Evolutionary conservation across 352 stramenopile species (phyloP).

Genomic region (Phytophthora megakarya): DNA sequence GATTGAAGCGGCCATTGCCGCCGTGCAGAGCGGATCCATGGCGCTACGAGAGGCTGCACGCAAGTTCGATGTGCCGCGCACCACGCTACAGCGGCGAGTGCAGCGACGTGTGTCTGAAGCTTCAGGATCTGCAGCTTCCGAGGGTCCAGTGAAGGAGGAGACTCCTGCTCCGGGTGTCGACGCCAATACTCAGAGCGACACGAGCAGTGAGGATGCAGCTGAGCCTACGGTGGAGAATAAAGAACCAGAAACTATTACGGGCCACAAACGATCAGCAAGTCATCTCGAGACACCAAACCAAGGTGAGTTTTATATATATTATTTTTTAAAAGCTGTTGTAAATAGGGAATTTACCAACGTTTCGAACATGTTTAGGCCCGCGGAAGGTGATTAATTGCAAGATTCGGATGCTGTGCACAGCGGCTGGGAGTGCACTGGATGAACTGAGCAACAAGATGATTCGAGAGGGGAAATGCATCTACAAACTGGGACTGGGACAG

Average conservation of each 20-base stretch:
- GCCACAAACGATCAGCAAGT: constrained; percentile 56
- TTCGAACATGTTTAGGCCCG: constrained; percentile 45
- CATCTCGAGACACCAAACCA: constrained; percentile 37
- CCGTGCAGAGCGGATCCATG: constrained; percentile 59
- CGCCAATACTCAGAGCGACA: constrained; percentile 25
- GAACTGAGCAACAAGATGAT: constrained; percentile 89
- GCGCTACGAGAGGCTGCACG: constrained; percentile 76
- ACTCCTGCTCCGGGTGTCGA: constrained; percentile 1
- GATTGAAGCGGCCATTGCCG: constrained; percentile 66
- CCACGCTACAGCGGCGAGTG: constrained; percentile 79
- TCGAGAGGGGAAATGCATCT: constrained; percentile 76
- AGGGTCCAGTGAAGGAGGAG: constrained; percentile 15
- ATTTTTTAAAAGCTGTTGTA: too few relatives aligned
- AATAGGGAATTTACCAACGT: background rate
- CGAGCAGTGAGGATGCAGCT: constrained; percentile 18
- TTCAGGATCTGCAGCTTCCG: constrained; percentile 8
- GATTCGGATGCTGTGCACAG: constrained; percentile 83
- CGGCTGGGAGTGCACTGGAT: constrained; percentile 77
- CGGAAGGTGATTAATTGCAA: constrained; percentile 89
- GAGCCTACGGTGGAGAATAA: background rate
- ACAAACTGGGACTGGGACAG: constrained; percentile 86
- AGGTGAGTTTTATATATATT: too few relatives aligned
- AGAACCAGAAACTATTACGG: constrained; percentile 10
- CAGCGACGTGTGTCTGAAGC: constrained; percentile 17
- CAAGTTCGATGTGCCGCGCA: constrained; percentile 69